A percentile compares a stretch with the other conserved stretches of the same genome.
phyloP scores from a whole-genome alignment of 2,329 filamentous ascomycete genomes.

The Celoporthe dispersa region DNA sequence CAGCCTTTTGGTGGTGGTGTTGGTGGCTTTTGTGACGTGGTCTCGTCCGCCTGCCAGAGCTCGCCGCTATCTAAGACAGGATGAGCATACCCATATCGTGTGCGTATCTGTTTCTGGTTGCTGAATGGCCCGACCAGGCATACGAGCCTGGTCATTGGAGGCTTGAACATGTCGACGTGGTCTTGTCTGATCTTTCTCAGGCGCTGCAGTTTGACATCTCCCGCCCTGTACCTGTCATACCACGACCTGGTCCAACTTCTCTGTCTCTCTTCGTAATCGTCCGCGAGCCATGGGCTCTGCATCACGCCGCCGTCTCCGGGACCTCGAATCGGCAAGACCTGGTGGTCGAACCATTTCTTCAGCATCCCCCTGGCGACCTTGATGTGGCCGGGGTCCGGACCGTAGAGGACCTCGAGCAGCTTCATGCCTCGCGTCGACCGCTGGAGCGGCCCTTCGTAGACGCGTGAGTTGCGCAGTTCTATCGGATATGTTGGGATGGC shows the following conservation, averaged over 20 bases:
- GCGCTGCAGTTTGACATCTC: slow-evolving; percentile 30
- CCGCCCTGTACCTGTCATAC: slow-evolving; percentile 33
- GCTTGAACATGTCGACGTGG: slow-evolving; percentile 28
- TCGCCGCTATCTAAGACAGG: slow-evolving; percentile 38
- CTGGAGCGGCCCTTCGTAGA: slow-evolving; percentile 45
- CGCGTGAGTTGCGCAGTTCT: slow-evolving; percentile 38
- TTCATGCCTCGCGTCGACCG: slow-evolving; percentile 41
- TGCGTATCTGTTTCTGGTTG: slow-evolving; percentile 33
- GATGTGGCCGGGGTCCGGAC: slow-evolving; percentile 43
- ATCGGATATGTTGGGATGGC: slow-evolving; percentile 41
- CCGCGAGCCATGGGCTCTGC: slow-evolving; percentile 46
- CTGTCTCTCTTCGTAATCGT: slow-evolving; percentile 42
- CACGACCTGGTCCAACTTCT: slow-evolving; percentile 38
- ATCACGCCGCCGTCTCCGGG: slow-evolving; percentile 37
- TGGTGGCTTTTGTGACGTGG: slow-evolving; percentile 30
- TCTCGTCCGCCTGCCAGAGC: slow-evolving; percentile 36
- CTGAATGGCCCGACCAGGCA: slow-evolving; percentile 37
- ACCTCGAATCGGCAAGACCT: slow-evolving; percentile 45
- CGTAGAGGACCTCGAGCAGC: slow-evolving; percentile 48
- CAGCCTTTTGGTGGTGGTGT: slow-evolving; percentile 44
- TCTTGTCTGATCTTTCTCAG: slow-evolving; percentile 26
- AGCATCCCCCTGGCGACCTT: slow-evolving; percentile 44
- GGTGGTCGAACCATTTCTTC: slow-evolving; percentile 47
- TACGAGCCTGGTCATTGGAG: slow-evolving; percentile 32
- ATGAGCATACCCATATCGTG: slow-evolving; percentile 28